These are phyloP conservation scores for Calonectria pteridis DNA, from an alignment of 2,329 filamentous ascomycete genomes.

Conservation along the genomic window DNA sequence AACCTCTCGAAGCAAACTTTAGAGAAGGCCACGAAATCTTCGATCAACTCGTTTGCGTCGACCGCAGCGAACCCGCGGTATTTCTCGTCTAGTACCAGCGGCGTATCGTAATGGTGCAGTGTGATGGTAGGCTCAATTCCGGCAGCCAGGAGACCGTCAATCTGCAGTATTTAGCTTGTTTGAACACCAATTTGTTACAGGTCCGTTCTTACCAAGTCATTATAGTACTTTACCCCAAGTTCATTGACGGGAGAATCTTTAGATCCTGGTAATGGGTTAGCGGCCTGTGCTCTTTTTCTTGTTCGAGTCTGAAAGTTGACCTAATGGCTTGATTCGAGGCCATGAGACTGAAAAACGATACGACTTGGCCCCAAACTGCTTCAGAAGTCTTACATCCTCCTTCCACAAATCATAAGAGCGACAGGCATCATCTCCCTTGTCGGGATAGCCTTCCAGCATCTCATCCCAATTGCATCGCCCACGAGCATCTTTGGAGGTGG, in stretches of 20 bases:
- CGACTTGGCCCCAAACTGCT: background rate
- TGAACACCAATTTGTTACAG: background rate
- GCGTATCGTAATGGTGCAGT: slow-evolving; percentile 14
- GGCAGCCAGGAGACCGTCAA: background rate
- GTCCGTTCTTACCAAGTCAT: background rate
- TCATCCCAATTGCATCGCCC: background rate
- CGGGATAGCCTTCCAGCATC: background rate
- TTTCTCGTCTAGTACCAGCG: background rate
- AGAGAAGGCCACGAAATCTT: slow-evolving; percentile 3
- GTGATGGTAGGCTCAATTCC: slow-evolving; percentile 11
- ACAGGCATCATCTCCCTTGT: slow-evolving; percentile 5
- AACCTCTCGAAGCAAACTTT: slow-evolving; percentile 14
- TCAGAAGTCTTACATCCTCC: slow-evolving; percentile 1
- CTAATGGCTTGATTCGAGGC: background rate
- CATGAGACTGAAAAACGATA: slow-evolving; percentile 11
- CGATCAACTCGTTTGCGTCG: background rate
- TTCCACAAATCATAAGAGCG: slow-evolving; percentile 11
- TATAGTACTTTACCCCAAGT: background rate
- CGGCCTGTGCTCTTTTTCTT: background rate
- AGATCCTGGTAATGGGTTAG: background rate
- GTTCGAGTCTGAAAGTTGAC: background rate
- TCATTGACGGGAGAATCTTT: background rate
- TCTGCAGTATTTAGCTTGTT: background rate
- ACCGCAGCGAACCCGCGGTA: slow-evolving; percentile 4
- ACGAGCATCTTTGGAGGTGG: background rate